Conservation (phyloP, 176 grass and related monocot genomes). For the sorghum (Sorghum bicolor) region Sorghum_bicolor_NCBIv3 NC_012875.2:57560001-57560500, state of each 20-base stretch:
- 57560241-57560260: slow-evolving; percentile 98
- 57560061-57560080: slow-evolving; percentile 77
- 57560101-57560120: slow-evolving; percentile 50
- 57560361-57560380: neutral
- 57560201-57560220: slow-evolving; percentile 18
- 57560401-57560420: neutral
- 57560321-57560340: slow-evolving; percentile 39
- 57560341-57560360: neutral
- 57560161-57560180: slow-evolving; percentile 25
- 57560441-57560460: neutral
- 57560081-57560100: slow-evolving; percentile 56
- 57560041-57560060: slow-evolving; percentile 56
- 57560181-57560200: neutral
- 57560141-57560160: slow-evolving; percentile 99
- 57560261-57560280: slow-evolving; percentile 93
- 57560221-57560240: slow-evolving; percentile 84
- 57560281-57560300: slow-evolving; percentile 73
- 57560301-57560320: slow-evolving; percentile 88
- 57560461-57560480: neutral
- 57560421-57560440: neutral
- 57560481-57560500: neutral
- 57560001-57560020: slow-evolving; percentile 75
- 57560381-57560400: neutral
- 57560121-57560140: slow-evolving; percentile 90
- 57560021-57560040: slow-evolving; percentile 55